Evolutionary conservation across 148 eudicot genomes (phyloP).

Genomic region (Polygonum aviculare): DNA sequence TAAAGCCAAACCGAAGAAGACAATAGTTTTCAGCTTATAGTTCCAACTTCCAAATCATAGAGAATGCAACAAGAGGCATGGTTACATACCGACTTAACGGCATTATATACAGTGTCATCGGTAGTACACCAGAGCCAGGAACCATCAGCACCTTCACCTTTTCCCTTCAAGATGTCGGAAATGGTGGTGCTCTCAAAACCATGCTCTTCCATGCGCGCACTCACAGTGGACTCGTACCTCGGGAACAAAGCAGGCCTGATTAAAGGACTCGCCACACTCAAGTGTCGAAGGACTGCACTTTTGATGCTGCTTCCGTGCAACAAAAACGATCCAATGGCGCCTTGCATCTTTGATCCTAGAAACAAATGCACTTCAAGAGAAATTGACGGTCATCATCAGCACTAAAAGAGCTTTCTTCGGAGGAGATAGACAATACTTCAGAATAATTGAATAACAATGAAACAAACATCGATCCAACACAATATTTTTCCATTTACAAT

Average conservation of each 20-base stretch:
- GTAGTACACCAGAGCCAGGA: constrained; percentile 99
- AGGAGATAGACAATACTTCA: background rate
- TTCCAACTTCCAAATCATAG: background rate
- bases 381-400: background rate
- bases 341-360: constrained; percentile 42
- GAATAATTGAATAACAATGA: background rate
- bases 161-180: constrained; percentile 66
- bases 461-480: background rate
- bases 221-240: constrained; percentile 59
- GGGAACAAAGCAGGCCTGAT: constrained; percentile 46
- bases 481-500: background rate
- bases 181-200: constrained; percentile 97
- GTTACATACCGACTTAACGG: constrained; percentile 78
- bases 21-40: background rate
- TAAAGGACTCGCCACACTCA: constrained; percentile 54
- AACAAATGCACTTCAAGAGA: background rate
- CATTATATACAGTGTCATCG: constrained; percentile 87
- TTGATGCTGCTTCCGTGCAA: constrained; percentile 45
- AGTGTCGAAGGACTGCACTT: constrained; percentile 61
- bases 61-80: background rate
- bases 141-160: constrained; percentile 93
- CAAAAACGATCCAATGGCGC: constrained; percentile 52
- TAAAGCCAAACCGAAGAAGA: background rate
- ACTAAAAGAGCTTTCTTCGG: background rate
- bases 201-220: constrained; percentile 66